A percentile compares a stretch with the other conserved stretches of the same genome.
These are phyloP conservation scores for Kazachstania africana DNA, from an alignment of 805 yeast genomes.

Conservation along the genomic window DNA sequence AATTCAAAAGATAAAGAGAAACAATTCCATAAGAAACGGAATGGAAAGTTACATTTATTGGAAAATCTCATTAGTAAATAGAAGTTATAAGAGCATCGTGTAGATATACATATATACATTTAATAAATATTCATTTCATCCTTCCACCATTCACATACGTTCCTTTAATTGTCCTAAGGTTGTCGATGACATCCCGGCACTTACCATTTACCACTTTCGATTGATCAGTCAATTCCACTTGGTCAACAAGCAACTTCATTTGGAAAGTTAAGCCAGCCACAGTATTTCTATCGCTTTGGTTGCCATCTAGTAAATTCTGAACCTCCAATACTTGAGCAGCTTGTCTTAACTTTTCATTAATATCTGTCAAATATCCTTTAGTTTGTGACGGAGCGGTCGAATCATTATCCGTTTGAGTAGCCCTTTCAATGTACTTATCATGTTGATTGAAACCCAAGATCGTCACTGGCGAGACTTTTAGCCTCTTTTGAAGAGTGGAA, in stretches of 20 bases:
- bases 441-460: slow-evolving; percentile 31
- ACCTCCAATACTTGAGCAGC: not conserved
- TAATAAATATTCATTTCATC: too few species aligned
- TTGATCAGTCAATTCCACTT: slow-evolving; percentile 9
- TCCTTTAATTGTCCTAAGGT: slow-evolving; percentile 32
- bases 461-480: slow-evolving; percentile 29
- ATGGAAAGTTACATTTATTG: too few species aligned
- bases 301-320: too few species aligned
- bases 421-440: slow-evolving; percentile 22
- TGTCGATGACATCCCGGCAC: slow-evolving; percentile 15
- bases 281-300: too few species aligned
- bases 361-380: not conserved
- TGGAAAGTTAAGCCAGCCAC: slow-evolving; percentile 23
- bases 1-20: too few species aligned
- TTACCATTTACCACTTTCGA: slow-evolving; percentile 1
- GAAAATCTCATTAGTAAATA: too few species aligned
- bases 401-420: slow-evolving; percentile 16
- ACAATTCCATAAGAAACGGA: too few species aligned
- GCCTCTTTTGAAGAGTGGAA: slow-evolving; percentile 12
- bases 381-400: slow-evolving; percentile 9
- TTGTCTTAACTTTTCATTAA: slow-evolving; percentile 1
- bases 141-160: too few species aligned
- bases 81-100: too few species aligned
- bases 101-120: too few species aligned
- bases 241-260: slow-evolving; percentile 16